Evolutionary conservation across 169 alveolate genomes (phyloP), one percentile per base, ranked within the genome.

Genomic region (Plasmodium relictum): DNA sequence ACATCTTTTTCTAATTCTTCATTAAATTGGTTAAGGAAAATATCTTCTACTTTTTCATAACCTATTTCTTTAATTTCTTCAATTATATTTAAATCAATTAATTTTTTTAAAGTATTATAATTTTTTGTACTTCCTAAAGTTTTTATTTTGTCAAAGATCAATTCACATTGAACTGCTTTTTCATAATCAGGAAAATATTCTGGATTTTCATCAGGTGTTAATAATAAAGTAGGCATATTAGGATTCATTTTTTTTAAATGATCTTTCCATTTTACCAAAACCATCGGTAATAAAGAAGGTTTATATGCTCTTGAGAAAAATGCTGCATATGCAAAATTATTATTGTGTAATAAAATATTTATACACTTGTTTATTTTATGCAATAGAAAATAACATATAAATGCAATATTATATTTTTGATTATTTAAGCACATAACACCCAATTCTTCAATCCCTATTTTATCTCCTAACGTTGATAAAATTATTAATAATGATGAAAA

Each of bases 321-420:
- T 5, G 95, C 48, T 18, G 96, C 96, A 61, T 92, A 94, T 18
- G 95, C 92, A 69, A 91, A 94, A 24, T 90, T 88, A 56, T 88
- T 88, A 48, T 69, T 66, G 3, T 39, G 48, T 54, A 91, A 92
- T 88, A 78, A 88, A 65, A 92, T 88, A 39, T 93, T 78, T 7
- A 94, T 74, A 73, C 96, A 94, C 54, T 92, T 69, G 50, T 89
- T 88, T n/a, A 94, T 71, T 69, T 94, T 76, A 73, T 92, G 93
- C 24, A 94, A 73, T 68, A 94, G 70, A 68, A 92, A 94, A 88
- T 76, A 89, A 72, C 95, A 86, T 44, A 93, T 87, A 89, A 94
- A 94, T 4, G 96, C 94, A 16, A 92, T 87, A 62, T 94, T 94
- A 71, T 70, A 61, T 24, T 62, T 70, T 3, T 93, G 93, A 0